These are phyloP conservation scores for Chalaropsis thielavioides DNA, from an alignment of 2,329 filamentous ascomycete species.

Conservation along the genomic window DNA sequence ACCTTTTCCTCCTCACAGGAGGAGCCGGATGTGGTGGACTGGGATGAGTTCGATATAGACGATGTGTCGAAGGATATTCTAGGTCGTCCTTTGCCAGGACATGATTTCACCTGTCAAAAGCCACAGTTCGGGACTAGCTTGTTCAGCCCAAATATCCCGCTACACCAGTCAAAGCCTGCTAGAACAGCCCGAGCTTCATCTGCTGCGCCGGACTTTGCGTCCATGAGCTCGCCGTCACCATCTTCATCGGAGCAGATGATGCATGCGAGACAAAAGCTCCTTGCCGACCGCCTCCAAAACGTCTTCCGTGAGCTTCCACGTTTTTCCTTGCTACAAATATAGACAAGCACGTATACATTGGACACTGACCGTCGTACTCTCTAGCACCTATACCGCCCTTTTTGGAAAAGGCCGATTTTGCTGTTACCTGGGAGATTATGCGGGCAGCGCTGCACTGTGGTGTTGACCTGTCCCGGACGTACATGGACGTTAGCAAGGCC, in stretches of 20 bases:
- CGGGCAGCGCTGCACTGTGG: slow-evolving; percentile 34
- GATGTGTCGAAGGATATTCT: background rate
- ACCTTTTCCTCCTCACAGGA: background rate
- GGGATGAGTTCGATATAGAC: background rate
- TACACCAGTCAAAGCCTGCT: background rate
- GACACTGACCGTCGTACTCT: background rate
- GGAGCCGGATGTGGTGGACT: slow-evolving; percentile 2
- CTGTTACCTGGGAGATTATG: slow-evolving; percentile 38
- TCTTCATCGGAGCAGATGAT: background rate
- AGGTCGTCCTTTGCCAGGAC: too few relatives aligned
- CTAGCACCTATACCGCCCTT: slow-evolving; percentile 25
- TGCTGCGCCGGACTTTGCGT: background rate
- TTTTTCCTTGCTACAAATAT: background rate
- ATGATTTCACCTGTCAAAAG: too few relatives aligned
- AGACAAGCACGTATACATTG: background rate
- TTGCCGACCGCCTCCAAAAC: slow-evolving; percentile 23
- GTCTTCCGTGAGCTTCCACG: slow-evolving; percentile 29
- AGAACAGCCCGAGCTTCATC: background rate
- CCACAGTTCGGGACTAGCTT: too few relatives aligned
- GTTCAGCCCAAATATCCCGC: too few relatives aligned
- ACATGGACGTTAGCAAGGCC: slow-evolving; percentile 1
- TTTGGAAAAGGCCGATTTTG: slow-evolving; percentile 35
- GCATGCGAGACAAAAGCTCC: background rate
- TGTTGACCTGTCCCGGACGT: slow-evolving; percentile 25
- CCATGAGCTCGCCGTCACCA: background rate